Evolutionary conservation across 2,329 filamentous ascomycete species (phyloP), one percentile per base, ranked within the genome.

Genomic region (Botrytis medusae): DNA sequence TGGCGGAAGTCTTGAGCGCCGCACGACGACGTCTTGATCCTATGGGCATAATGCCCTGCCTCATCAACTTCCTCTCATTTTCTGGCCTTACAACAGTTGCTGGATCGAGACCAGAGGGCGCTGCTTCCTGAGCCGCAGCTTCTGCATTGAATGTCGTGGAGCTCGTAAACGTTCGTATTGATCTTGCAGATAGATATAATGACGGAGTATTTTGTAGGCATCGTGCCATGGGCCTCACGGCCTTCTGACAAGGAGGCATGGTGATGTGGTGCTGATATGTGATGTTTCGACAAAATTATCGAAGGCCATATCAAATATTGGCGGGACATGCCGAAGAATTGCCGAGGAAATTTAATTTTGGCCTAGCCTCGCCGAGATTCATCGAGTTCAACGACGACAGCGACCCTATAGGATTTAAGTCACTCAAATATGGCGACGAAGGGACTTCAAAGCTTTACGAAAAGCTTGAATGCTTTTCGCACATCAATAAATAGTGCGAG

Each of bases 11-110:
- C 79, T 87, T 89, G 74, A 95, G 82, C 42, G 92, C 92, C 42
- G 90, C 89, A 81, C 95, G 91, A 76, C 95, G 91, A 86, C 95
- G 90, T 78, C 95, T 90, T 63, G 94, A 97, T 69, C 95, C 95
- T 79, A 97, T 86, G 70, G 93, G 94, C 75, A 89, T 86, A 62
- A 90, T 87, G 72, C 93, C 91, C 76, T 87, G 84, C 80, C 88
- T 89, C 80, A 94, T 85, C 71, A 97, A 85, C 75, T 87, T 87
- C 76, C 88, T 87, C 83, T 96, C 92, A 73, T 90, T 86, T 81
- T 86, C 86, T 64, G 84, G 86, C 65, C 86, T 89, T 61, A 89
- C 86, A 40, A 93, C 92, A n/a, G 89, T 90, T 75, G 88, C 85
- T n/a, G 91, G 92, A 81, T 94, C 89, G 77, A 89, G 83, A 77